A percentile compares a stretch with the other conserved stretches of the same genome.
Conservation (phyloP, 192 early-diverging fungal genomes). For the Rhizophagus clarus region DNA sequence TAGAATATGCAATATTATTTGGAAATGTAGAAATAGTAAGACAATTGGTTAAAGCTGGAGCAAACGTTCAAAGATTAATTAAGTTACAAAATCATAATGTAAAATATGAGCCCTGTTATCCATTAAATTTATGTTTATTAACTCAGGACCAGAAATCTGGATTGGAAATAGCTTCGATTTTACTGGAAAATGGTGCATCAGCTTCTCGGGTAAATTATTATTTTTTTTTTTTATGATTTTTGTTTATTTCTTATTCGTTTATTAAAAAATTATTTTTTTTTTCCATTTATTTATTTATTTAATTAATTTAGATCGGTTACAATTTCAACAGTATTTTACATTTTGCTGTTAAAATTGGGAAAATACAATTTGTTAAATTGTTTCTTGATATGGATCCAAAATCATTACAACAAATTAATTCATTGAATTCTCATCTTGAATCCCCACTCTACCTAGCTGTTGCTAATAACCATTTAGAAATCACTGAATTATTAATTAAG, state of each 20-base stretch:
- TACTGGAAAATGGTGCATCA: slow-evolving; percentile 13
- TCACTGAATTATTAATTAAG: background rate
- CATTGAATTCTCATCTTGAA: background rate
- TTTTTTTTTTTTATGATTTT: too few relatives aligned
- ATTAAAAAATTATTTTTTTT: background rate
- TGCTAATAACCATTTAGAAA: background rate
- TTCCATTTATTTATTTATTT: background rate
- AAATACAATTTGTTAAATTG: slow-evolving; percentile 15
- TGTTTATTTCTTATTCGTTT: background rate
- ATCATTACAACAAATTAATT: background rate
- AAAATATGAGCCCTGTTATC: background rate
- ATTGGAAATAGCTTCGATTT: slow-evolving; percentile 8
- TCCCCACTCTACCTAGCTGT: background rate
- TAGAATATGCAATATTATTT: slow-evolving; percentile 24
- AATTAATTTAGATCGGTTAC: background rate
- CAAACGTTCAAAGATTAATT: background rate
- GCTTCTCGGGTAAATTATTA: background rate
- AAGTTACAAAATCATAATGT: background rate
- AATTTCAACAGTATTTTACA: background rate
- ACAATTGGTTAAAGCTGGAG: background rate
- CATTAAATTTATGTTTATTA: slow-evolving; percentile 1
- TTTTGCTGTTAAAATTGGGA: background rate
- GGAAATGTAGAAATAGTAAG: slow-evolving; percentile 14
- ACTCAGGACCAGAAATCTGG: background rate
- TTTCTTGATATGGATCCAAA: slow-evolving; percentile 17